phyloP scores from a whole-genome alignment of 2,329 filamentous ascomycete species.

The Fusarium sp. region DNA sequence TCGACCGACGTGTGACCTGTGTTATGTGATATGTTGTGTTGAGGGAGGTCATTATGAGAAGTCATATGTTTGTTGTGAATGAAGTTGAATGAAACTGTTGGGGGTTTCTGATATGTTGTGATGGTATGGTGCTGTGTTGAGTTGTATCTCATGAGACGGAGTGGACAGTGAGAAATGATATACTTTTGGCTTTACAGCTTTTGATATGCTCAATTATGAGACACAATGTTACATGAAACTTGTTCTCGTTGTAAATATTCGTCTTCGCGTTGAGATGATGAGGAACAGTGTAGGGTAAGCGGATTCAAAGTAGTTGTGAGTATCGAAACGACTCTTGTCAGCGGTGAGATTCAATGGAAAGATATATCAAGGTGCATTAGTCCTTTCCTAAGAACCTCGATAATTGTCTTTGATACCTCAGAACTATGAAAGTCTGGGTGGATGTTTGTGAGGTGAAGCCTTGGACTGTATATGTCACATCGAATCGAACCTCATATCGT shows the following conservation, averaged over 20 bases:
- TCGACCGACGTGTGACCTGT: conserved; percentile 15
- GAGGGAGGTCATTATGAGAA: conserved; percentile 1
- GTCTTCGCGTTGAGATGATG: too few species aligned
- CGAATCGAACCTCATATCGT: too few species aligned
- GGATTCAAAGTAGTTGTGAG: background rate
- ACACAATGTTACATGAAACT: too few species aligned
- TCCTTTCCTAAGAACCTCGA: too few species aligned
- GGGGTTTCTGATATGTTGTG: background rate
- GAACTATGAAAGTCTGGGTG: too few species aligned
- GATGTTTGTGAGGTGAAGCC: too few species aligned
- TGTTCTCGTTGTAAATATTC: background rate
- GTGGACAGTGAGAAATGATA: background rate
- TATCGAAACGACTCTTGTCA: background rate
- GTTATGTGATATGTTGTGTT: conserved; percentile 2
- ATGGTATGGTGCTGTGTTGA: background rate
- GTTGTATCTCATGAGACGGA: background rate
- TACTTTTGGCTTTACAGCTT: background rate
- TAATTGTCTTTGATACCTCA: too few species aligned
- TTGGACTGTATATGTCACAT: too few species aligned
- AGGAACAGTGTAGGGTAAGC: background rate
- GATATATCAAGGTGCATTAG: too few species aligned
- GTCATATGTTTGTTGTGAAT: background rate
- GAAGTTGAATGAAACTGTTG: background rate
- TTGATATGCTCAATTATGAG: background rate
- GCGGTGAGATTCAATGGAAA: too few species aligned